Percentiles rank a stretch among this genome's conserved stretches.
These are phyloP conservation scores for Plicaturopsis crispa DNA, from an alignment of 768 basidiomycete species.

Conservation along the genomic window DNA sequence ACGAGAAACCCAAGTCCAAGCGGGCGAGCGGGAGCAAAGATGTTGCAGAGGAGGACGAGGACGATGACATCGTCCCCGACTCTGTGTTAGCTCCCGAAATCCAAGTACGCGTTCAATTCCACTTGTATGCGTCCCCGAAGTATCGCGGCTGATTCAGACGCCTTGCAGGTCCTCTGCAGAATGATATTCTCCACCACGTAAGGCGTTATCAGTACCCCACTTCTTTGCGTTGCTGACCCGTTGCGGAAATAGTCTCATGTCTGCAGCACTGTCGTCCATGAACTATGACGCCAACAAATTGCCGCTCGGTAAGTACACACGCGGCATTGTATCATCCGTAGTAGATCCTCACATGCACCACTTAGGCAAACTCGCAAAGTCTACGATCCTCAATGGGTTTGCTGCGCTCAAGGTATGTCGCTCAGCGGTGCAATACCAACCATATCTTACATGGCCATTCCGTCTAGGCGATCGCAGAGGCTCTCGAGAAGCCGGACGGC, in stretches of 20 bases:
- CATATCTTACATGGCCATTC: constrained; percentile 3
- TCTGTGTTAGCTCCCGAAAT: constrained; percentile 36
- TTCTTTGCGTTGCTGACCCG: constrained; percentile 5
- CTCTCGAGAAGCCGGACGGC: constrained; percentile 37
- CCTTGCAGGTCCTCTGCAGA: constrained; percentile 32
- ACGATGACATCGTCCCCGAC: constrained; percentile 35
- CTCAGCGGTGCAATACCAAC: background rate
- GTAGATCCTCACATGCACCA: background rate
- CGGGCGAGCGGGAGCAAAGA: constrained; percentile 12
- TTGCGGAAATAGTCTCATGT: constrained; percentile 36
- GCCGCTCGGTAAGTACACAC: constrained; percentile 36
- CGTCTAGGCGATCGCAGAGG: constrained; percentile 39
- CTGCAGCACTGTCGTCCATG: constrained; percentile 50
- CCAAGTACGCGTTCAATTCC: constrained; percentile 23
- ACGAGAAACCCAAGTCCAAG: constrained; percentile 19
- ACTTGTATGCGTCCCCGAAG: no score
- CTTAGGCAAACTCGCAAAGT: constrained; percentile 53
- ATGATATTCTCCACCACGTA: constrained; percentile 47
- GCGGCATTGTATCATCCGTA: background rate
- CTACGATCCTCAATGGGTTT: constrained; percentile 53
- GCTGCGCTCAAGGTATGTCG: constrained; percentile 41
- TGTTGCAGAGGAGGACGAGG: constrained; percentile 16
- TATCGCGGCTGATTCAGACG: background rate
- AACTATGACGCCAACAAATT: constrained; percentile 62
- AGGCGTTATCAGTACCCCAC: constrained; percentile 4